phyloP scores from a whole-genome alignment of 2,329 filamentous ascomycete species.

The Fusarium algeriense region DNA sequence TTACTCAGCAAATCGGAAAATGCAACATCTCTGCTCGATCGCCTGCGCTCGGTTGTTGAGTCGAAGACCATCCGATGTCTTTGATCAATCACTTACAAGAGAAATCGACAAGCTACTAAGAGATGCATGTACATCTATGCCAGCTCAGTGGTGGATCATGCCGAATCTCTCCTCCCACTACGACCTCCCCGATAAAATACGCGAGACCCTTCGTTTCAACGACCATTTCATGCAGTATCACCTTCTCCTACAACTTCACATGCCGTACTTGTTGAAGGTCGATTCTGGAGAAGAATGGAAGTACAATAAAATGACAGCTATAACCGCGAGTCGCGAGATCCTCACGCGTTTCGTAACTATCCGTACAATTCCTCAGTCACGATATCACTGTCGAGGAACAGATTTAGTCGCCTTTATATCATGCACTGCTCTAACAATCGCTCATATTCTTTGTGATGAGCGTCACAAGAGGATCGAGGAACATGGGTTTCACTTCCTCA shows the following conservation, averaged over 20 bases:
- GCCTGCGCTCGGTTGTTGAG: slow-evolving; percentile 60
- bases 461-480: slow-evolving; percentile 34
- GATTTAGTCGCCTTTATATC: slow-evolving; percentile 65
- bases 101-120: slow-evolving; percentile 62
- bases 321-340: slow-evolving; percentile 63
- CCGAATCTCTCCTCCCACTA: slow-evolving; percentile 39
- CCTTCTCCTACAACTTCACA: slow-evolving; percentile 64
- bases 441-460: slow-evolving; percentile 56
- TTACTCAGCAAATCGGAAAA: slow-evolving; percentile 55
- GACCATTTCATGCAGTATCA: slow-evolving; percentile 64
- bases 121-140: slow-evolving; percentile 56
- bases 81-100: slow-evolving; percentile 50
- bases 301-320: slow-evolving; percentile 59
- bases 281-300: slow-evolving; percentile 54
- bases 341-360: slow-evolving; percentile 61
- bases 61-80: slow-evolving; percentile 53
- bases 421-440: slow-evolving; percentile 61
- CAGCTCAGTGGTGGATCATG: slow-evolving; percentile 62
- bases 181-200: slow-evolving; percentile 33
- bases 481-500: slow-evolving; percentile 48
- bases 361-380: slow-evolving; percentile 54
- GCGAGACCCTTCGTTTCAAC: slow-evolving; percentile 53
- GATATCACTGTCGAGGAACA: slow-evolving; percentile 59
- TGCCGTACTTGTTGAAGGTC: slow-evolving; percentile 64
- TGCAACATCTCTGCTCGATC: slow-evolving; percentile 59